These are phyloP conservation scores for Leccinum boreale DNA, from an alignment of 768 basidiomycete species.

Conservation along the genomic window DNA sequence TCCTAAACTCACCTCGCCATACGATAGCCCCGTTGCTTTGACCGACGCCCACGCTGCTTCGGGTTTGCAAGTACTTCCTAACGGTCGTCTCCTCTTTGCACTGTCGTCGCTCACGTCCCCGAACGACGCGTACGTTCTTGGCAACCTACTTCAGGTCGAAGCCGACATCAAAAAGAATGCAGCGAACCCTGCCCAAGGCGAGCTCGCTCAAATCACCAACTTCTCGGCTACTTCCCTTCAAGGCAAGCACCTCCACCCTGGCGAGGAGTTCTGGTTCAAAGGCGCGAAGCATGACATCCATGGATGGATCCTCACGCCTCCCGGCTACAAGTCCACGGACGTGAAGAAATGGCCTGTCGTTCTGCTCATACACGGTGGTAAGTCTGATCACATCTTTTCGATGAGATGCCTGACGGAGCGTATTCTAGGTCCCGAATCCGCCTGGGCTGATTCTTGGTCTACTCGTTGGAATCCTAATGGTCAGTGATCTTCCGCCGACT, in stretches of 20 bases:
- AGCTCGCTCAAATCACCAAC: conserved; percentile 57
- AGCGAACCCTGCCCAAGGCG: conserved; percentile 24
- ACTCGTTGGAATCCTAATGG: conserved; percentile 91
- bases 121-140: conserved; percentile 72
- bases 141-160: conserved; percentile 44
- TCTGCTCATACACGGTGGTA: conserved; percentile 78
- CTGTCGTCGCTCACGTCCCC: conserved; percentile 74
- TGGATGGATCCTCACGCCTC: conserved; percentile 81
- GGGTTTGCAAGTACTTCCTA: conserved; percentile 57
- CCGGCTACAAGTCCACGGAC: conserved; percentile 64
- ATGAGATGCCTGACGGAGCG: background rate
- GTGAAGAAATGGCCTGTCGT: conserved; percentile 76
- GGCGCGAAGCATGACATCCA: conserved; percentile 80
- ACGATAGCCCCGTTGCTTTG: conserved; percentile 53
- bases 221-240: conserved; percentile 58
- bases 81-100: conserved; percentile 65
- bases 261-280: conserved; percentile 87
- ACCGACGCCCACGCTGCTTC: conserved; percentile 57
- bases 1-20: conserved; percentile 41
- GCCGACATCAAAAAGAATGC: conserved; percentile 34
- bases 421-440: conserved; percentile 63
- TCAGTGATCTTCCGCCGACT: conserved; percentile 22
- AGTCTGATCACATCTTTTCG: conserved; percentile 2
- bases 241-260: conserved; percentile 54
- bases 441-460: conserved; percentile 91